Base-by-base conservation (phyloP, 306 rosid species). In the Castanea mollissima region DNA sequence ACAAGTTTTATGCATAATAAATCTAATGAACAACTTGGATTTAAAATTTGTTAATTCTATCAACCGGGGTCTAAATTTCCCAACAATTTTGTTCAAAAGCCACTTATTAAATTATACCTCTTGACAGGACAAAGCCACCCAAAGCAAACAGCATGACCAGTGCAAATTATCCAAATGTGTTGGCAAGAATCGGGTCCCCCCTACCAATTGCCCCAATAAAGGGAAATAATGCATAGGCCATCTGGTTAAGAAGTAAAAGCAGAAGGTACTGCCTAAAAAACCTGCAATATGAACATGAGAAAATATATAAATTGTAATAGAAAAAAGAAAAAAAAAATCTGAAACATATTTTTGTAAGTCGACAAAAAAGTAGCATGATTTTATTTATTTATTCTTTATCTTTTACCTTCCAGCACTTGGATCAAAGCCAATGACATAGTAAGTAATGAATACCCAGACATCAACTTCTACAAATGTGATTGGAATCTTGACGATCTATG, bases 341-440 rank as follows among this genome's bases (percentile, higher is more conserved):
- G 13, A 76, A 71, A 56, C 20, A 49, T 19, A 25, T 52, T 56
- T 41, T 65, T 18, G 35, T 8, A 15, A 6, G 67, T 4, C 54
- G 55, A 75, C 62, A 20, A 71, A 2, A 10, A 52, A 69, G 35
- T 46, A 79, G 68, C 12, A 16, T 3, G 51, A 38, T 7, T 38
- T 38, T 38, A 38, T 38, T 38, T 38, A 38, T 38, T 38, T 7
- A 38, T 6, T 16, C 15, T 32, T 32, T 27, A 65, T 76, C 38
- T 21, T 55, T 74, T 77, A 90, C 94, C 92, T 85, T 67, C 64
- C 20, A 56, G 83, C 70, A 78, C 78, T 78, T 80, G 92, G 87
- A 80, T 90, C 94, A 87, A 74, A 88, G 29, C 92, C 92, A 77
- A 86, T 79, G 14, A 69, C 88, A 77, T 90, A 88, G 46, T 88